Evolutionary conservation across 2,329 filamentous ascomycete genomes (phyloP), one percentile per base, ranked within the genome.

Genomic region (Neonectria hederae): DNA sequence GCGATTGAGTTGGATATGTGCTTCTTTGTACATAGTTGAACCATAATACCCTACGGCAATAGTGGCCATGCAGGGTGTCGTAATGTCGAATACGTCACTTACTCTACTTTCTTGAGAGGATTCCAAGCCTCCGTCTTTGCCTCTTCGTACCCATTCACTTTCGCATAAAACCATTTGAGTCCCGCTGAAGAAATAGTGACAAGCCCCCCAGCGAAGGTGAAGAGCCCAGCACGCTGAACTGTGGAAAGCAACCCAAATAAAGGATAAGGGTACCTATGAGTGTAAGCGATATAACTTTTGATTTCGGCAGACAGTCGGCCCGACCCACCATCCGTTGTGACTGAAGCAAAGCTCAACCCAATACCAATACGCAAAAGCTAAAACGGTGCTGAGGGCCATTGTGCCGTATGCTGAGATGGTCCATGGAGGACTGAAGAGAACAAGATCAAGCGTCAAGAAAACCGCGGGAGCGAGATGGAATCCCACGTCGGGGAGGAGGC

Each of bases 261-360:
- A 1, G 94, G 94, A 77, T 97, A 97, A 0, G 94, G 93, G 71
- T 97, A 97, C 83, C 89, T 91, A 56, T 32, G 2, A 1, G 5
- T 28, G 51, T 73, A 21, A 76, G 65, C 7, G 26, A 49, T n/a
- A 19, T 35, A 2, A 35, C 38, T 21, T 11, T 17, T 2, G n/a
- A 11, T 30, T 19, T 19, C 9, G 17, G 48, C 5, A 22, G 35
- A 8, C 10, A 19, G 28, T 21, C 28, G n/a, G 7, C 2, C 10
- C 48, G 26, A 79, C 86, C 76, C 75, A 89, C 87, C 83, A 87
- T 74, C 89, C 87, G 71, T 93, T 93, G 63, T 86, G 81, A 48
- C 82, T 83, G 71, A 87, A 92, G 79, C 91, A 93, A 24, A 87
- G 83, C 77, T 94, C 90, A 24, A 93, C 86, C 91, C 92, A 94